Conservation (phyloP, 1,139 yeast species). For the Kurtzmaniella quercitrusa region DNA sequence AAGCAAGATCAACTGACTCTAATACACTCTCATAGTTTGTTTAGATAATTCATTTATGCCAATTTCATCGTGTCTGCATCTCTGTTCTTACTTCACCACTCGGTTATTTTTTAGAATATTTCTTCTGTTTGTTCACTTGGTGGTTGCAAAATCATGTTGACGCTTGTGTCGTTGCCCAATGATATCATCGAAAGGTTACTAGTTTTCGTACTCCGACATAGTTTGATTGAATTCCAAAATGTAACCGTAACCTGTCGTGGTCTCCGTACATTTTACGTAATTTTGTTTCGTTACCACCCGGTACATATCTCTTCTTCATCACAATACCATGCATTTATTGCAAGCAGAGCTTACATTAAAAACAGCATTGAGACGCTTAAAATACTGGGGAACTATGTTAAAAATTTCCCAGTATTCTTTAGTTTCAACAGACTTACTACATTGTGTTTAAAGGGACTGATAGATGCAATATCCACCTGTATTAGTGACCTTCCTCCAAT, state of each 20-base stretch:
- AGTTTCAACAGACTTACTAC: neutral
- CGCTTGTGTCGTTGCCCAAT: neutral
- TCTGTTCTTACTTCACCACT: too few species aligned
- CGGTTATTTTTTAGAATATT: too few species aligned
- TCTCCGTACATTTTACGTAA: neutral
- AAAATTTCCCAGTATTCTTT: neutral
- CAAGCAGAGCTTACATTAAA: neutral
- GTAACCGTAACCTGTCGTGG: neutral
- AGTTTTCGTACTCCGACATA: neutral
- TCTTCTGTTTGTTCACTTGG: neutral
- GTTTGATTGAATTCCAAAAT: neutral
- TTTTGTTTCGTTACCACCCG: neutral
- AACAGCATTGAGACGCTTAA: neutral
- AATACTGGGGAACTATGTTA: neutral
- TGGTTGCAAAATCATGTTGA: constrained; percentile 1
- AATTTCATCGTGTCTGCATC: neutral
- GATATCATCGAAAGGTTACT: neutral
- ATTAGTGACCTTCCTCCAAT: neutral
- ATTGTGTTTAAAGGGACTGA: neutral
- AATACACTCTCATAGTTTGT: too few species aligned
- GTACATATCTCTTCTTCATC: neutral
- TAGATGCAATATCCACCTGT: neutral
- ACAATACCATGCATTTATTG: neutral
- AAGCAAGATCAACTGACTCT: too few species aligned
- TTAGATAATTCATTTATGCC: neutral